phyloP scores from a whole-genome alignment of 1,284 basidiomycete species.

The Cutaneotrichosporon curvatum region DNA sequence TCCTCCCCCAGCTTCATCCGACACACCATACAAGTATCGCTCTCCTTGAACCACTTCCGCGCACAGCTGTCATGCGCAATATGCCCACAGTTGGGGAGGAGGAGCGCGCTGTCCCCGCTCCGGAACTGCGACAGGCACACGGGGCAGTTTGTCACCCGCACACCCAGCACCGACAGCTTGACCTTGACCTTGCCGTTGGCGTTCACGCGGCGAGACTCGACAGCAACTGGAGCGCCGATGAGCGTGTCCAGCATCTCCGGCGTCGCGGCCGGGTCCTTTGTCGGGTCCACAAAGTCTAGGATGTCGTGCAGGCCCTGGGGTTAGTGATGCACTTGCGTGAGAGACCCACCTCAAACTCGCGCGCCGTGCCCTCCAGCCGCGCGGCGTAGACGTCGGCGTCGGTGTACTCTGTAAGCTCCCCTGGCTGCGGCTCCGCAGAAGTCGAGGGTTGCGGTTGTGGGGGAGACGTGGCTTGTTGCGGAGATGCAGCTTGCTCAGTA shows the following conservation, averaged over 20 bases:
- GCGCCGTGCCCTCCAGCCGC: constrained; percentile 50
- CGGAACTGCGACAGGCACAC: constrained; percentile 73
- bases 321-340: not conserved
- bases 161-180: constrained; percentile 65
- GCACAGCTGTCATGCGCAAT: constrained; percentile 42
- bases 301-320: constrained; percentile 55
- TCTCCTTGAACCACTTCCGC: constrained; percentile 41
- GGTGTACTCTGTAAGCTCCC: constrained; percentile 35
- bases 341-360: constrained; percentile 56
- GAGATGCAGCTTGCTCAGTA: too few species aligned
- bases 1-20: constrained; percentile 21
- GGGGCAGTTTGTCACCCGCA: constrained; percentile 66
- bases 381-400: constrained; percentile 59
- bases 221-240: constrained; percentile 57
- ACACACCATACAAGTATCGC: constrained; percentile 43
- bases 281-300: constrained; percentile 59
- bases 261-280: constrained; percentile 36
- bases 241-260: constrained; percentile 44
- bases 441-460: not conserved
- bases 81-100: constrained; percentile 64
- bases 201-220: constrained; percentile 59
- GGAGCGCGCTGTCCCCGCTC: constrained; percentile 53
- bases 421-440: not conserved
- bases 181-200: constrained; percentile 67
- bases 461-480: too few species aligned